Base-by-base conservation (phyloP, 371 early-diverging fungal genomes). In the Actinomucor elegans region DNA sequence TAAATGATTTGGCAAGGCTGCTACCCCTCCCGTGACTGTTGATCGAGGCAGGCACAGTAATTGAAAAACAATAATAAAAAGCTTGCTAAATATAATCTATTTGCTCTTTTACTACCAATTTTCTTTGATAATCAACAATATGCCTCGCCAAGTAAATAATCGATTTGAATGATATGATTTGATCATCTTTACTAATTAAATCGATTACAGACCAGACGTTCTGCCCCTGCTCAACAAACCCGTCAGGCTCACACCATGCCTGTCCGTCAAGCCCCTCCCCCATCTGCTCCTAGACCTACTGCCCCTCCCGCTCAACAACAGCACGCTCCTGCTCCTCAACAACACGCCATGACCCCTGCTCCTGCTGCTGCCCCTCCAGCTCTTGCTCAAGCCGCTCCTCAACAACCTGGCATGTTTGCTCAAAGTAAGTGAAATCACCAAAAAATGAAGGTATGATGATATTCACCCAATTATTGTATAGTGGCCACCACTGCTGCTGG, bases 401-500 rank as follows among this genome's bases (percentile, higher is more conserved):
- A 83, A 65, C 80, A 77, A 51, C 85, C 83, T 43, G 84, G 94
- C 46, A 61, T 95, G 42, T 88, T 94, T 67, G 91, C 87, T 38
- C 90, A 92, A 57, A 73, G 73, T 74, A 66, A 64, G 56, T 15
- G 3, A 40, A 24, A 23, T 23, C 14, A 24, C 2, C 23, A 31
- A 36, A 37, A 14, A 33, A 17, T 23, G 29, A 42, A 28, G 36
- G 36, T 43, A 36, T 18, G 26, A 24, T 12, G 11, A 40, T 4
- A 41, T 20, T 46, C 20, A 36, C 4, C 29, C 1, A 2, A 4
- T 47, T 27, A 33, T 47, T 41, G 20, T 35, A 14, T 50, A 70
- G 70, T 93, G 91, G 94, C 94, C 17, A 75, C 93, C 15, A 94
- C 94, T 20, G 97, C 94, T 33, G 97, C 91, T 48, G 94, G 94